Evolutionary conservation across 306 rosid genomes (phyloP).

Genomic region (Prinsepia uniflora): DNA sequence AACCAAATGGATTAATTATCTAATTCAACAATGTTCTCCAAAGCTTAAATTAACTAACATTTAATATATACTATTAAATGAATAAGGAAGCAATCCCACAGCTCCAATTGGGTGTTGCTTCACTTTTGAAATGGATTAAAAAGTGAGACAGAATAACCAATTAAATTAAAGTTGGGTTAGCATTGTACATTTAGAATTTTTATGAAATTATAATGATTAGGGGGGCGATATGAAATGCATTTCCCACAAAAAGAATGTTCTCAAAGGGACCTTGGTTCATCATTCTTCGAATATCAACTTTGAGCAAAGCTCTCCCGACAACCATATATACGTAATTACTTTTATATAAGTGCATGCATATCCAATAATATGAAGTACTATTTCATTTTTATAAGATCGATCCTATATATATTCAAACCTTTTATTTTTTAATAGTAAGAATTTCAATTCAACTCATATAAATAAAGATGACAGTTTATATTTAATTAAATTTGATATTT

Average conservation of each 20-base stretch:
- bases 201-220: slow-evolving; percentile 19
- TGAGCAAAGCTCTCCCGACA: slow-evolving; percentile 29
- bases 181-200: slow-evolving; percentile 2
- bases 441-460: no score
- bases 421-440: no score
- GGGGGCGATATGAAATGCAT: slow-evolving; percentile 26
- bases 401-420: no score
- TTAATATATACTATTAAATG: no score
- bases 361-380: background rate
- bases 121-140: background rate
- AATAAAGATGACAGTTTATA: no score
- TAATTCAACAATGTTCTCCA: no score
- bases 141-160: background rate
- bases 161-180: background rate
- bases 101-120: background rate
- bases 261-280: slow-evolving; percentile 37
- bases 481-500: no score
- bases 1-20: no score
- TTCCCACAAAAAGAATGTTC: slow-evolving; percentile 34
- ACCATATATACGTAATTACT: background rate
- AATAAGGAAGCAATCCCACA: slow-evolving; percentile 12
- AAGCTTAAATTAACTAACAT: no score
- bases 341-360: background rate
- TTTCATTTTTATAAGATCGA: background rate
- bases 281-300: slow-evolving; percentile 40